Evolutionary conservation across 345 rosid genomes (phyloP).

Genomic region (Limnanthes douglasii): DNA sequence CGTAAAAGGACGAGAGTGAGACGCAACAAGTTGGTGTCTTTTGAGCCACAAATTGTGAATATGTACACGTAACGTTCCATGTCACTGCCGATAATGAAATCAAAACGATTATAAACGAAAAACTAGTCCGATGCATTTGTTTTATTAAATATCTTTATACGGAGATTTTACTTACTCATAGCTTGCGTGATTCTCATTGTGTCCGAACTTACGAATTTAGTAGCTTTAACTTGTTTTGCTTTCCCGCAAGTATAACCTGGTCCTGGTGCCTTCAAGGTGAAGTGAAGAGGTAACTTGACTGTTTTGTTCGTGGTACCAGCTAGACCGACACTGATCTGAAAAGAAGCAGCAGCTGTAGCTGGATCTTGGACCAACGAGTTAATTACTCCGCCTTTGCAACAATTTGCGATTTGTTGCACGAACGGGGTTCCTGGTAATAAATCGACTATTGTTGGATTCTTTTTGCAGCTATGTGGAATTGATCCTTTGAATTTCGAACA

Average conservation of each 20-base stretch:
- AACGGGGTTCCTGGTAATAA: slow-evolving; percentile 70
- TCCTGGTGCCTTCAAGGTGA: slow-evolving; percentile 66
- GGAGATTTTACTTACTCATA: slow-evolving; percentile 79
- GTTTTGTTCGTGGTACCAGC: slow-evolving; percentile 72
- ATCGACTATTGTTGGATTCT: slow-evolving; percentile 59
- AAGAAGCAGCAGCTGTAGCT: slow-evolving; percentile 41
- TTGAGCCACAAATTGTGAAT: slow-evolving; percentile 70
- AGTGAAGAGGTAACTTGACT: slow-evolving; percentile 55
- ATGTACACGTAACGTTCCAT: slow-evolving; percentile 83
- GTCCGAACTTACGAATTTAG: slow-evolving; percentile 31
- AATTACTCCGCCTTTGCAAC: slow-evolving; percentile 86
- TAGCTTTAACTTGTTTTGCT: slow-evolving; percentile 39
- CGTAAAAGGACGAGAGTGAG: slow-evolving; percentile 83
- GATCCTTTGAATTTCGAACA: slow-evolving; percentile 72
- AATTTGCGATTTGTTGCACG: slow-evolving; percentile 55
- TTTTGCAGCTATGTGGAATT: slow-evolving; percentile 81
- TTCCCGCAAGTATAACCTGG: slow-evolving; percentile 84
- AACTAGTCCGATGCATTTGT: no score
- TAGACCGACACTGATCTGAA: slow-evolving; percentile 64
- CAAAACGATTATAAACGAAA: not conserved
- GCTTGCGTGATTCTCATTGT: slow-evolving; percentile 72
- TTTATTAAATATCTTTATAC: no score
- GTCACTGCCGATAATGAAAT: slow-evolving; percentile 42
- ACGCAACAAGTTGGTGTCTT: slow-evolving; percentile 80
- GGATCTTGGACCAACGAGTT: slow-evolving; percentile 74